phyloP scores from a whole-genome alignment of 495 filamentous ascomycete species.

The Parathielavia appendiculata region DNA sequence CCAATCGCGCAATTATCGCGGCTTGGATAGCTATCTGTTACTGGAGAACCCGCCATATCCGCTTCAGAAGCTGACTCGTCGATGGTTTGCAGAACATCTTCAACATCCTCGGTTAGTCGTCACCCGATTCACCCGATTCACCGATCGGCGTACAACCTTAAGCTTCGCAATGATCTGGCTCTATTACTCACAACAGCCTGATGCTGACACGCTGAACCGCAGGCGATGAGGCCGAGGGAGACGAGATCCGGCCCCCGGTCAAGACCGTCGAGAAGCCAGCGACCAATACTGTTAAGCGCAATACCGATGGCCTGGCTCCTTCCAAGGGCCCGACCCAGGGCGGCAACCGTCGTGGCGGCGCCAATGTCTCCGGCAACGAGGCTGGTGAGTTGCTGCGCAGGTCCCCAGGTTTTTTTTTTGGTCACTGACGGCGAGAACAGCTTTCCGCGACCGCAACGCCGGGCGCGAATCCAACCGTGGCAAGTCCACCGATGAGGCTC shows the following conservation, averaged over 20 bases:
- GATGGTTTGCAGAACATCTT: constrained; percentile 62
- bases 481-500: constrained; percentile 68
- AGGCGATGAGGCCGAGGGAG: constrained; percentile 86
- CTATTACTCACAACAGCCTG: background rate
- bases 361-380: constrained; percentile 62
- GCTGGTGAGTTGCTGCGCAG: constrained; percentile 54
- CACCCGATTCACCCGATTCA: background rate
- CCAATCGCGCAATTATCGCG: constrained; percentile 10
- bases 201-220: constrained; percentile 27
- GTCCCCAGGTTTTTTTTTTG: background rate
- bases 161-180: background rate
- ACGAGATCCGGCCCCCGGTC: constrained; percentile 72
- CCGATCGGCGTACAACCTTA: constrained; percentile 7
- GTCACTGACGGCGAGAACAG: constrained; percentile 44
- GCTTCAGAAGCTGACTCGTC: constrained; percentile 29
- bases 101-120: constrained; percentile 71
- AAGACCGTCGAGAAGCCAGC: constrained; percentile 82
- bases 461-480: constrained; percentile 76
- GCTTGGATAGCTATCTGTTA: background rate
- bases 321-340: constrained; percentile 40
- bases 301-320: constrained; percentile 70
- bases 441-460: constrained; percentile 86
- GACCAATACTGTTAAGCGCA: constrained; percentile 79
- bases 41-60: background rate
- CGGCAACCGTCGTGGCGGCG: constrained; percentile 52